Base-by-base conservation (phyloP, 805 yeast genomes). In the Suhomyces sp. region DNA sequence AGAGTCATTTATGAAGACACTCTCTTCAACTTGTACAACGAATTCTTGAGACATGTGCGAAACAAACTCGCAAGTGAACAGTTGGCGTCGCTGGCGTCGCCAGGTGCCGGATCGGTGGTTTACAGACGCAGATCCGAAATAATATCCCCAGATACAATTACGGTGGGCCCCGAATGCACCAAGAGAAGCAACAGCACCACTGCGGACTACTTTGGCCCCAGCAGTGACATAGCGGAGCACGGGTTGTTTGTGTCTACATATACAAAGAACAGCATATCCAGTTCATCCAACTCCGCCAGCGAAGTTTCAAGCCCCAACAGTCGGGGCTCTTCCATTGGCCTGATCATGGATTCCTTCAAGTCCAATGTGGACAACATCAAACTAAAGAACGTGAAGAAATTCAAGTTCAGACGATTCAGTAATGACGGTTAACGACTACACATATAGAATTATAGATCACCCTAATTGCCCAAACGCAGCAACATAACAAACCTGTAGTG, bases 311-410 rank as follows among this genome's bases (percentile, higher is more conserved):
- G 45, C 42, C 47, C 55, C 27, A 51, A 45, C 19, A 54, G 56
- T 47, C 60, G 74, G n/a, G 71, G 72, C n/a, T 61, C 65, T 26
- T 67, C 72, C 3, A 57, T 70, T 9, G 72, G 73, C 6, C 62
- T 66, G 9, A 58, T 70, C 10, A 65, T 70, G 56, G 73, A 70
- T 41, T 59, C 59, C 17, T 55, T 70, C 42, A 65, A 63, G 57
- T 57, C 54, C 47, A 58, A 57, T 44, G 56, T 52, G 42, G 74
- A 69, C 47, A 62, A 60, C 54, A 54, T 62, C 7, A 64, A 60
- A 46, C 65, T 68, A 62, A 63, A 60, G 49, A 68, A 59, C 47
- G 67, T 63, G 46, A 65, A 62, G 58, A 70, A 66, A 56, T 64
- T 72, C 50, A 66, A 63, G 48, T 57, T 69, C 31, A 60, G 77